A percentile compares a stretch with the other conserved stretches of the same genome.
Evolutionary conservation across 352 stramenopile species (phyloP).

Genomic region (Phytophthora megakarya): DNA sequence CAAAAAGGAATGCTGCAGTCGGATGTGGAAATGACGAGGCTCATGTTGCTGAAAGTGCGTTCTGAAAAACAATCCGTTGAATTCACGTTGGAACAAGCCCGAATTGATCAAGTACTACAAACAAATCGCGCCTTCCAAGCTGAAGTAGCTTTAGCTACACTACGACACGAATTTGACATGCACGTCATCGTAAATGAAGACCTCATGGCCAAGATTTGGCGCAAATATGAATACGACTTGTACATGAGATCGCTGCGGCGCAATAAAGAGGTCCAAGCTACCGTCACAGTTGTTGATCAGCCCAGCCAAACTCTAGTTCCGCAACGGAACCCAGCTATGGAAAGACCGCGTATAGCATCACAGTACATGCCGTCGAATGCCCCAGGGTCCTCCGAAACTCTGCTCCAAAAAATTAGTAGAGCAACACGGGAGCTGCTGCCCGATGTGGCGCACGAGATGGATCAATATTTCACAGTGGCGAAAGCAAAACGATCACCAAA

Average conservation of each 20-base stretch:
- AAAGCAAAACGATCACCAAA: constrained; percentile 26
- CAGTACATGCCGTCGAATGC: constrained; percentile 54
- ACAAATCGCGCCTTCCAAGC: constrained; percentile 52
- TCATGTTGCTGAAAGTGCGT: constrained; percentile 31
- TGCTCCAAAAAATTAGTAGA: constrained; percentile 70
- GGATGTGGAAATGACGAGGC: constrained; percentile 49
- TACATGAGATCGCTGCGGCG: constrained; percentile 65
- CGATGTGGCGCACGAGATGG: constrained; percentile 45
- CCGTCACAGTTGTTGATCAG: constrained; percentile 40
- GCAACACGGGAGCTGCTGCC: constrained; percentile 52
- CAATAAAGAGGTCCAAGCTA: constrained; percentile 67
- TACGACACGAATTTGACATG: constrained; percentile 57
- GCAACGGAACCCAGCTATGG: constrained; percentile 67
- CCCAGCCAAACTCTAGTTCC: constrained; percentile 66
- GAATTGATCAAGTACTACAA: constrained; percentile 52
- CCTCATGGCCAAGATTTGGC: constrained; percentile 55
- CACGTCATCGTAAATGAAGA: constrained; percentile 60
- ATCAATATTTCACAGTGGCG: constrained; percentile 19
- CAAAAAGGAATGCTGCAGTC: constrained; percentile 57
- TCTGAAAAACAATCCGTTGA: constrained; percentile 26
- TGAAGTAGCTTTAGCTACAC: constrained; percentile 40
- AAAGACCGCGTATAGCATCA: constrained; percentile 51
- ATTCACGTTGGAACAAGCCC: constrained; percentile 37
- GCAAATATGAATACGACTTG: constrained; percentile 61
- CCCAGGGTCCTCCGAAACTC: constrained; percentile 31